A percentile compares a stretch with the other conserved stretches of the same genome.
Conservation (phyloP, 1,284 basidiomycete species). For the Heterobasidion parviporum region DNA sequence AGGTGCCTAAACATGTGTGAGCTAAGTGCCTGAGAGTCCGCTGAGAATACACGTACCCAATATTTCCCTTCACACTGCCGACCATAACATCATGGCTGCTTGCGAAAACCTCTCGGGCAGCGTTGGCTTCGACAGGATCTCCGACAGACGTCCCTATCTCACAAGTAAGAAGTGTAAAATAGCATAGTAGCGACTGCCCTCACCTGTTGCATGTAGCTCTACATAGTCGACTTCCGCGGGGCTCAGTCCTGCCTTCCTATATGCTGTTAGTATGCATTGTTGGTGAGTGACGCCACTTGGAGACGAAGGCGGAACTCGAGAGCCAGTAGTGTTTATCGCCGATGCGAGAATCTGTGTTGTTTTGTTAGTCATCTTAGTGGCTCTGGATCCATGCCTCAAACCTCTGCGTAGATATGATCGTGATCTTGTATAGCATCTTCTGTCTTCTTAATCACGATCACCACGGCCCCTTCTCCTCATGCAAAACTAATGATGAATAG, state of each 20-base stretch:
- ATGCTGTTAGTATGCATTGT: conserved; percentile 25
- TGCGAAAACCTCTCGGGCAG: conserved; percentile 30
- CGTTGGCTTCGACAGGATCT: conserved; percentile 43
- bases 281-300: conserved; percentile 29
- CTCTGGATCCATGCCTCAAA: neutral
- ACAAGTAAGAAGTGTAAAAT: no score
- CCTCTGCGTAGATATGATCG: conserved; percentile 20
- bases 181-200: no score
- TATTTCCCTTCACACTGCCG: conserved; percentile 40
- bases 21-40: neutral
- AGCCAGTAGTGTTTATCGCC: conserved; percentile 28
- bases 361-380: neutral
- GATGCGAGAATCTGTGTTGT: conserved; percentile 28
- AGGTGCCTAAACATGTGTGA: conserved; percentile 23
- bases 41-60: conserved; percentile 25
- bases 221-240: conserved; percentile 37
- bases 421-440: conserved; percentile 17
- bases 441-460: conserved; percentile 19
- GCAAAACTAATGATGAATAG: conserved; percentile 12
- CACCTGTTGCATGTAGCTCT: conserved; percentile 41
- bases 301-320: conserved; percentile 25
- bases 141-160: conserved; percentile 33
- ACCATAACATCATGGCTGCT: conserved; percentile 23
- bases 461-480: conserved; percentile 17
- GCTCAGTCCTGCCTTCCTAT: conserved; percentile 17